A percentile compares a stretch with the other conserved stretches of the same genome.
phyloP scores from a whole-genome alignment of 2,329 filamentous ascomycete genomes.

The Venturia aucupariae region DNA sequence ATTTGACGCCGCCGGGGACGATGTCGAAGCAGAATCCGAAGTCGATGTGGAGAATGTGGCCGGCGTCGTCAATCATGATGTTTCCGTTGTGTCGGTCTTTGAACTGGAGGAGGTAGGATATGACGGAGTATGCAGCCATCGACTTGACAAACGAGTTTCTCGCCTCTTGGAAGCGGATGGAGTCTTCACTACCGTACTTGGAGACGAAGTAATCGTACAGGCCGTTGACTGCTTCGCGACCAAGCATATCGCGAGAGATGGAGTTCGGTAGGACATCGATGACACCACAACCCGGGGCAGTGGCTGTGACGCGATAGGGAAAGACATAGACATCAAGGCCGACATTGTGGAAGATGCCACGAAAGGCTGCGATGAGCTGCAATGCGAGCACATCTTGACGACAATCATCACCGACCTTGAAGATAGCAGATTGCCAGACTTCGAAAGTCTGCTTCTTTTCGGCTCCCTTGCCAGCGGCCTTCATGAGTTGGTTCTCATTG shows the following conservation, averaged over 20 bases:
- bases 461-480: slow-evolving; percentile 30
- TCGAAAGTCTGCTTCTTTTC: slow-evolving; percentile 43
- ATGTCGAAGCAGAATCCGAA: slow-evolving; percentile 99
- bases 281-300: slow-evolving; percentile 91
- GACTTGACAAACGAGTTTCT: slow-evolving; percentile 97
- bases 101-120: slow-evolving; percentile 94
- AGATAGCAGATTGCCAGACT: slow-evolving; percentile 98
- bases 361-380: slow-evolving; percentile 96
- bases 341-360: slow-evolving; percentile 90
- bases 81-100: slow-evolving; percentile 99
- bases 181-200: slow-evolving; percentile 95
- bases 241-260: slow-evolving; percentile 97
- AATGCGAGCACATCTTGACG: slow-evolving; percentile 92
- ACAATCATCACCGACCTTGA: slow-evolving; percentile 98
- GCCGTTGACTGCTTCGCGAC: slow-evolving; percentile 93
- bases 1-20: slow-evolving; percentile 90
- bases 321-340: slow-evolving; percentile 96
- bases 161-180: slow-evolving; percentile 86
- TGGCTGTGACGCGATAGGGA: slow-evolving; percentile 94
- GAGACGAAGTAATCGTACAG: slow-evolving; percentile 97
- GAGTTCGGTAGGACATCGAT: slow-evolving; percentile 98
- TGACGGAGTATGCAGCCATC: slow-evolving; percentile 97
- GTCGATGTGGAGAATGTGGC: slow-evolving; percentile 96
- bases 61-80: slow-evolving; percentile 97
- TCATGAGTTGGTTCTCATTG: slow-evolving; percentile 23